Base-by-base conservation (phyloP, 352 stramenopile species). In the Elongisporangium prolatum region DNA sequence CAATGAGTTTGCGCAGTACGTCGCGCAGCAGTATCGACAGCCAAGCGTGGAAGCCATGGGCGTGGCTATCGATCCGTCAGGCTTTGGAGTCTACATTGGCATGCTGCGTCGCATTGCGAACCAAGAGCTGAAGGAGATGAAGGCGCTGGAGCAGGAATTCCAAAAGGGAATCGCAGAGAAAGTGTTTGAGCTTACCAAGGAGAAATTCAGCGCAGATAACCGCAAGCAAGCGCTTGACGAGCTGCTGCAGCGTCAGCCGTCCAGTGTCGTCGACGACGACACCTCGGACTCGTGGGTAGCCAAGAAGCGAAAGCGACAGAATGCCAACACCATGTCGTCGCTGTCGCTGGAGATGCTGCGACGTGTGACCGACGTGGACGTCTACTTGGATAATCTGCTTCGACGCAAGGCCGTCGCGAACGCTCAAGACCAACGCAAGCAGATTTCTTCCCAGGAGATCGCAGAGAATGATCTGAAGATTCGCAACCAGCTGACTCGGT, bases 201-300 rank as follows among this genome's bases (percentile, higher is more conserved):
- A 91, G 25, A 92, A 93, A 48, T 95, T 93, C 60, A 92, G 80
- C 54, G 68, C 80, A 24, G 84, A 89, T 11, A 95, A 93, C 65
- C 77, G 84, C 16, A 72, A 91, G 60, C 70, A 79, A 20, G 86
- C 86, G 22, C 68, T 95, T 3, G 69, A 86, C 7, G 77, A 91
- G 4, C 40, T 90, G 34, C 63, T 91, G 13, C 38, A 75, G 56
- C 72, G 71, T 40, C 61, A 65, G 24, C 17, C 54, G 9, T 44
- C 20, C 21, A 49, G 21, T 21, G 68, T 47, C 7, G 60, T 44
- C 10, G 34, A 75, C 48, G 8, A 83, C 9, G 51, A 64, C 52
- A 60, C 54, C 20, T 62, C 50, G 13, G 28, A 44, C 34, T 44
- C 34, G 34, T 44, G 34, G 34, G 34, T 13, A 44, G 34, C 34